phyloP scores from a whole-genome alignment of 768 basidiomycete genomes.

The Rhodocollybia butyracea region DNA sequence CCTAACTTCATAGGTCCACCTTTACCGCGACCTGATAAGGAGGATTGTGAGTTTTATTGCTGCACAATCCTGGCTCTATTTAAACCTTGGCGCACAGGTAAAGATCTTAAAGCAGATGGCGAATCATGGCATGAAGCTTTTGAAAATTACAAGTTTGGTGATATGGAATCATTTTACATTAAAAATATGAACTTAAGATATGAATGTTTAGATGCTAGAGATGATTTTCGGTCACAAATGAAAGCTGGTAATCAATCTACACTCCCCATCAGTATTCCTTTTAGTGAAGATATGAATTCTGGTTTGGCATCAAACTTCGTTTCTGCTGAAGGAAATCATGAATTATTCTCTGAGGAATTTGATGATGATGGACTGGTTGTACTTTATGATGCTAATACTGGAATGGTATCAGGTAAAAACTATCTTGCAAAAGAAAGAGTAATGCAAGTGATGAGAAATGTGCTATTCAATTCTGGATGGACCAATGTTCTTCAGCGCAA shows the following conservation, averaged over 20 bases:
- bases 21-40: constrained; percentile 26
- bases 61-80: constrained; percentile 30
- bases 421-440: neutral
- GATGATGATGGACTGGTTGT: constrained; percentile 3
- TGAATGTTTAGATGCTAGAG: constrained; percentile 24
- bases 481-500: neutral
- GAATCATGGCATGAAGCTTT: constrained; percentile 23
- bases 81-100: constrained; percentile 27
- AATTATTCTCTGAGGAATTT: constrained; percentile 2
- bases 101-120: constrained; percentile 19
- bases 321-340: too few species aligned
- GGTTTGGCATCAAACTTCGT: neutral
- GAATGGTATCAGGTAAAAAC: neutral
- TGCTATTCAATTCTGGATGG: neutral
- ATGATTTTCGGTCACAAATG: constrained; percentile 20
- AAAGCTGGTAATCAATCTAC: neutral
- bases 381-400: neutral
- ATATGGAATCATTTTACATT: constrained; percentile 14
- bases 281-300: neutral
- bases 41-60: constrained; percentile 30
- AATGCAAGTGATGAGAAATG: constrained; percentile 6
- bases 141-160: constrained; percentile 7
- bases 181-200: constrained; percentile 22
- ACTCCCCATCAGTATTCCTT: neutral
- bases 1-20: constrained; percentile 27